Conservation (phyloP, 768 basidiomycete species). For the Suillus lakei region DNA sequence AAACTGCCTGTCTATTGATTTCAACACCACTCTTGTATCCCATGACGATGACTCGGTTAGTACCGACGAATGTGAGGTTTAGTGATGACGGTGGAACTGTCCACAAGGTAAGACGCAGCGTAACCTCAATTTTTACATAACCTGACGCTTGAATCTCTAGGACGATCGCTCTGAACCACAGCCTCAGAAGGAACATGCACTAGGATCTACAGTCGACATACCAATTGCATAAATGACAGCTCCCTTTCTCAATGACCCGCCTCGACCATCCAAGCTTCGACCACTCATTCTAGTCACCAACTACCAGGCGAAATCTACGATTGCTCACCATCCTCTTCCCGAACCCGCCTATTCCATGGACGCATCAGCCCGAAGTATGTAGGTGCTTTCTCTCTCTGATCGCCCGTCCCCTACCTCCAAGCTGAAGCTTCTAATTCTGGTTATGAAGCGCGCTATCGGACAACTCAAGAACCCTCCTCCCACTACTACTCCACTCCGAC, state of each 20-base stretch:
- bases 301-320: background rate
- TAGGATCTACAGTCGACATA: background rate
- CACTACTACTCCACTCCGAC: background rate
- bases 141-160: background rate
- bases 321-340: background rate
- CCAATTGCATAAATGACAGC: background rate
- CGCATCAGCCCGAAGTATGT: background rate
- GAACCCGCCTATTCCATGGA: background rate
- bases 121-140: background rate
- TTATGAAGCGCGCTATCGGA: background rate
- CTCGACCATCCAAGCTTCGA: background rate
- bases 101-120: background rate
- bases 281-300: background rate
- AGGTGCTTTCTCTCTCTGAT: background rate
- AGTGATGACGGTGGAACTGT: background rate
- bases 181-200: background rate
- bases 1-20: background rate
- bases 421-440: background rate
- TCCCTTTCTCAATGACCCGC: background rate
- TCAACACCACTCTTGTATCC: background rate
- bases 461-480: background rate
- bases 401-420: background rate
- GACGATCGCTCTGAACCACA: background rate
- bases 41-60: background rate
- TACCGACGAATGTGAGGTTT: background rate